Evolutionary conservation across 2,329 filamentous ascomycete species (phyloP).

Genomic region (Paracoccidioides lutzii): DNA sequence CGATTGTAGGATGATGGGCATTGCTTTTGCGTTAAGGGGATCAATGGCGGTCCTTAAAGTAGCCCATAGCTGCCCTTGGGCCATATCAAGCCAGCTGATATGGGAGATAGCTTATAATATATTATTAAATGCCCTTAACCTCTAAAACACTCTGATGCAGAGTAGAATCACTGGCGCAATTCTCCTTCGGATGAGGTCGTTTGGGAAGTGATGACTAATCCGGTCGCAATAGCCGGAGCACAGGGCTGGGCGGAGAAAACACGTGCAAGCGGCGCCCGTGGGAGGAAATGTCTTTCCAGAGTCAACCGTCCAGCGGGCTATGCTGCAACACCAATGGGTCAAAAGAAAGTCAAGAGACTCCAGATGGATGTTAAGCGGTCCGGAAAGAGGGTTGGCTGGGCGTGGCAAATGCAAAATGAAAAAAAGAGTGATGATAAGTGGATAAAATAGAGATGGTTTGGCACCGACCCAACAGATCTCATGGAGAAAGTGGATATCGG

Average conservation of each 20-base stretch:
- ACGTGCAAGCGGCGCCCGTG: not conserved
- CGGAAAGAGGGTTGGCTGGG: not conserved
- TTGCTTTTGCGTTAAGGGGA: constrained; percentile 23
- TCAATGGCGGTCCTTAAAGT: constrained; percentile 26
- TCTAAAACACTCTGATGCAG: too few relatives aligned
- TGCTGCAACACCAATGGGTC: not conserved
- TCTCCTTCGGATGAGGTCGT: not conserved
- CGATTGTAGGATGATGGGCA: constrained; percentile 30
- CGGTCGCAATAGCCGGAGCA: not conserved
- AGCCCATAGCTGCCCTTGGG: constrained; percentile 25
- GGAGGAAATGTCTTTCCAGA: too few relatives aligned
- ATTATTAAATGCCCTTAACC: not conserved
- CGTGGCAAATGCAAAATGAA: not conserved
- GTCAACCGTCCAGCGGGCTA: not conserved
- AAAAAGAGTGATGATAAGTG: not conserved
- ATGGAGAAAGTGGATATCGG: not conserved
- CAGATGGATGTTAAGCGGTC: not conserved
- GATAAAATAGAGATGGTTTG: not conserved
- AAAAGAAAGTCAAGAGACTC: too few relatives aligned
- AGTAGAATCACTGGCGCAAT: not conserved
- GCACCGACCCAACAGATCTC: too few relatives aligned
- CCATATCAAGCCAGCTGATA: constrained; percentile 16
- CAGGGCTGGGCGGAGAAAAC: not conserved
- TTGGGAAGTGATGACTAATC: too few relatives aligned
- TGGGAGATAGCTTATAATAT: not conserved